Base-by-base conservation (phyloP, 1,139 yeast species). In the Lodderomyces parapsilosis region DNA sequence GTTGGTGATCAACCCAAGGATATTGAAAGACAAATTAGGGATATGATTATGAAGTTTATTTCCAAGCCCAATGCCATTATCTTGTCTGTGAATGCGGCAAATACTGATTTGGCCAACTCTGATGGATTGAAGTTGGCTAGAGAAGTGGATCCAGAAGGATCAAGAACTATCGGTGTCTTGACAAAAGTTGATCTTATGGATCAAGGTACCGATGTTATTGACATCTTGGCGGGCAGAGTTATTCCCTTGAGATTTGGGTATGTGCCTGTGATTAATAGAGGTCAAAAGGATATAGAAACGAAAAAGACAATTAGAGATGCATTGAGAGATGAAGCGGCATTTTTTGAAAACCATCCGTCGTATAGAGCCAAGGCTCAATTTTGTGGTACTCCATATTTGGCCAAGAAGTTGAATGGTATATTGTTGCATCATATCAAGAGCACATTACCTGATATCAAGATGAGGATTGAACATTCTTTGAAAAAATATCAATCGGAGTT, bases 1-100 rank as follows among this genome's bases (percentile, higher is more conserved):
- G 98, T 93, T 40, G 99, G 99, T 39, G 99, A 93, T 65, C 99
- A 93, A 68, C 99, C 99, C 43, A 88, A 86, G 62, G 99, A 93
- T 65, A 93, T 93, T 53, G 99, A 93, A 72, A 83, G 80, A 52
- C 96, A 88, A 66, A 94, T 93, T 56, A 83, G 87, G 60, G 96
- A 91, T 51, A 93, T 93, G 98, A 76, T 93, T 47, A 76, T 93
- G 78, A 89, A 89, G 65, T 93, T 86, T 62, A 93, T 93, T 56
- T 83, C 96, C 30, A 91, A 90, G 63, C 98, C 98, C 46, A 93
- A 93, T 62, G 98, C 99, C 37, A 93, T 93, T 57, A 86, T 93
- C 49, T 75, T 93, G 48, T 90, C 98, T 1, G 99, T 93, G 38
- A 93, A 95, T 56, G 96, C 97, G 14, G 96, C 98, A 39, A 93